Evolutionary conservation across 306 rosid species (phyloP).

Genomic region (Urtica urens): DNA sequence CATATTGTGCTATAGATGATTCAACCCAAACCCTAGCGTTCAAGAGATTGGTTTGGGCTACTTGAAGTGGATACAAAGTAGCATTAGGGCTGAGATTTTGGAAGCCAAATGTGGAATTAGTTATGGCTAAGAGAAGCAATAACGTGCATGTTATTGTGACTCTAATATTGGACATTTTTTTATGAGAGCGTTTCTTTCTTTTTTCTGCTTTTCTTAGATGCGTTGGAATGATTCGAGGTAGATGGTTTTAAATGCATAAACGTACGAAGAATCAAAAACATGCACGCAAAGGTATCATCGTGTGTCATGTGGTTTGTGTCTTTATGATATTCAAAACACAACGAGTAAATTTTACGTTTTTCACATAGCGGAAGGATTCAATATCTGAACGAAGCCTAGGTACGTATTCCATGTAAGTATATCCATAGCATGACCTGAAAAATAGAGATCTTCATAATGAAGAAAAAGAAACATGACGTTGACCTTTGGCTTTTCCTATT

Average conservation of each 20-base stretch:
- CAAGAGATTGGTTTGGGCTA: slow-evolving; percentile 22
- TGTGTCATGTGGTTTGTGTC: slow-evolving; percentile 35
- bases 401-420: too few species aligned
- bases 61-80: slow-evolving; percentile 5
- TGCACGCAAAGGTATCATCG: slow-evolving; percentile 19
- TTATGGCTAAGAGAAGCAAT: slow-evolving; percentile 14
- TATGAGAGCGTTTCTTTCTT: background rate
- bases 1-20: slow-evolving; percentile 7
- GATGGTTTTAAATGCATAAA: slow-evolving; percentile 29
- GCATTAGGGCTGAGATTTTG: slow-evolving; percentile 14
- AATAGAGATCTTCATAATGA: too few species aligned
- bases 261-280: slow-evolving; percentile 28
- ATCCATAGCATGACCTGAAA: too few species aligned
- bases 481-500: too few species aligned
- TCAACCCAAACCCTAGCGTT: slow-evolving; percentile 28
- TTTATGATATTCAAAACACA: too few species aligned
- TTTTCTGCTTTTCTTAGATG: background rate
- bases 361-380: too few species aligned
- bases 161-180: background rate
- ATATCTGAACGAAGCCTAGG: too few species aligned
- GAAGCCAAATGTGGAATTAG: slow-evolving; percentile 18
- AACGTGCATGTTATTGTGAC: slow-evolving; percentile 8
- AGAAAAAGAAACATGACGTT: too few species aligned
- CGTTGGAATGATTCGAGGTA: slow-evolving; percentile 15
- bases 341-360: too few species aligned